Base-by-base conservation (phyloP, 768 basidiomycete species). In the Hypsizygus marmoreus region DNA sequence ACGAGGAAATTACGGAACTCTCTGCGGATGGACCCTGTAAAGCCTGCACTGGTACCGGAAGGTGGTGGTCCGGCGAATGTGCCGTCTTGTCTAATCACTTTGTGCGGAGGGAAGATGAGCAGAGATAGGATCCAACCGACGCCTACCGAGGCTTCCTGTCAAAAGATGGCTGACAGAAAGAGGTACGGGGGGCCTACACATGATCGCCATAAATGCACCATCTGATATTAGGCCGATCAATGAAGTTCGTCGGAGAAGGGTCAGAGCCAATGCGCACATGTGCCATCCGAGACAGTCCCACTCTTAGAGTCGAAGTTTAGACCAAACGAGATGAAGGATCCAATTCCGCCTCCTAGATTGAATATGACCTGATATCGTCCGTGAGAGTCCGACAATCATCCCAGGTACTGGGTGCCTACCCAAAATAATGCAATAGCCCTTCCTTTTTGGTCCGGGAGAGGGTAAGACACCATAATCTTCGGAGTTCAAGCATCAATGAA, bases 391-490 rank as follows among this genome's bases (percentile, higher is more conserved):
- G 17, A 14, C 24, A 4, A 6, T 12, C 16, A 22, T 23, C 14
- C 20, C 26, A 10, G 20, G 17, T 25, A 4, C 14, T 20, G 29
- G 26, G 32, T 20, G 28, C 26, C 9, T 30, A 58, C 62, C 62
- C 62, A 63, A 46, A 63, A 63, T 7, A 59, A 33, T 6, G 56
- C 62, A 26, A 63, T 63, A 2, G 62, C 57, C 12, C 55, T 50
- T 9, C 62, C 62, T 32, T 60, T 61, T 33, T 60, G 56, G 37
- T 63, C 62, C 17, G 62, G 53, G 13, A 60, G 46, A n/a, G 62
- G 58, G 43, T 63, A 63, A 1, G 62, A 62, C 13, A 63, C 58
- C 62, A 63, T 62, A 37, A 63, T 62, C 62, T 63, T 28, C 25
- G n/a, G 23, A 31, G 12, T 6, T 23, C 28, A 5, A 6, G 2